Evolutionary conservation across 805 yeast species (phyloP).

Genomic region (Lachancea thermotolerans): DNA sequence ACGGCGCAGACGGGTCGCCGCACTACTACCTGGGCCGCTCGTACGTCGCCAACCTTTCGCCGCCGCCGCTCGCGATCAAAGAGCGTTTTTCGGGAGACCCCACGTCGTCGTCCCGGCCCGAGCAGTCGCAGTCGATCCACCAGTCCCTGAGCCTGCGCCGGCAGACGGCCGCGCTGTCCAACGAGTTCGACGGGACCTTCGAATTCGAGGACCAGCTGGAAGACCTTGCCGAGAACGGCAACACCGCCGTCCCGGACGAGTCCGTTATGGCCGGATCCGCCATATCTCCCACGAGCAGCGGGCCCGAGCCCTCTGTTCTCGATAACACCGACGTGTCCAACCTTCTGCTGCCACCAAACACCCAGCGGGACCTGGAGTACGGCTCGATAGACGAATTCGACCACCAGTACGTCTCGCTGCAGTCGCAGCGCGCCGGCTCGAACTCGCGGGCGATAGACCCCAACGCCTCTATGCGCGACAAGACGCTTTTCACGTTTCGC

Average conservation of each 20-base stretch:
- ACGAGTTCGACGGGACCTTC: slow-evolving; percentile 19
- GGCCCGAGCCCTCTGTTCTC: not conserved
- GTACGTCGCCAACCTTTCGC: slow-evolving; percentile 24
- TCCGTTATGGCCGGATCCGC: not conserved
- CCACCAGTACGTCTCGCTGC: slow-evolving; percentile 6
- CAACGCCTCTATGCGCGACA: slow-evolving; percentile 1
- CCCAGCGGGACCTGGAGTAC: slow-evolving; percentile 4
- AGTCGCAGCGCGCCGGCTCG: not conserved
- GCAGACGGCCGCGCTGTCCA: slow-evolving; percentile 31
- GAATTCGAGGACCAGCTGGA: slow-evolving; percentile 3
- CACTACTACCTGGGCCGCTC: slow-evolving; percentile 25
- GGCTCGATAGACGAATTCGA: slow-evolving; percentile 1
- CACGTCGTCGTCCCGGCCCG: slow-evolving; percentile 1
- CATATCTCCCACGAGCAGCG: slow-evolving; percentile 2
- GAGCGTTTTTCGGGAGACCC: slow-evolving; percentile 1
- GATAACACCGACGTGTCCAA: not conserved
- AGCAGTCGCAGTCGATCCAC: slow-evolving; percentile 17
- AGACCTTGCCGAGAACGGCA: not conserved
- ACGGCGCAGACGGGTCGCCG: not conserved
- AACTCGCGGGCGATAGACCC: slow-evolving; percentile 1
- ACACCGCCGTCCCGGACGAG: not conserved
- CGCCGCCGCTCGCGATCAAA: slow-evolving; percentile 11
- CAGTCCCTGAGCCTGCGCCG: slow-evolving; percentile 25
- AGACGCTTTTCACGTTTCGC: not conserved
- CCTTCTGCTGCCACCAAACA: not conserved